These are phyloP conservation scores for Podospora appendiculata DNA, from an alignment of 495 filamentous ascomycete species.

Conservation along the genomic window DNA sequence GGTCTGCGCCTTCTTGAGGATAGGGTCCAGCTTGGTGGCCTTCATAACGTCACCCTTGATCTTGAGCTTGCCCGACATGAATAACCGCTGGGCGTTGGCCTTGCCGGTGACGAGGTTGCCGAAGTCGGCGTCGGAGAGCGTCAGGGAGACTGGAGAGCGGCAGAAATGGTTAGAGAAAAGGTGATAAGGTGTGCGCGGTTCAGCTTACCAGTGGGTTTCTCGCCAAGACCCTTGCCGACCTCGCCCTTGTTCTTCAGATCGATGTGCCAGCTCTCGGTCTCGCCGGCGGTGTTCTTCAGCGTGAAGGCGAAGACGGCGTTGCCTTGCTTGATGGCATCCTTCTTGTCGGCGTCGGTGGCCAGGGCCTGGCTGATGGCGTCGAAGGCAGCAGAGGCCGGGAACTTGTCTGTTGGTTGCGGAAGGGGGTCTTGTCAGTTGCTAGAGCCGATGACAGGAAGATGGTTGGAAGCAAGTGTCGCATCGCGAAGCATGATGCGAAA, in stretches of 20 bases:
- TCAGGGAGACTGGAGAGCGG: slow-evolving; percentile 59
- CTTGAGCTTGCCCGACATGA: slow-evolving; percentile 97
- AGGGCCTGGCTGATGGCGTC: slow-evolving; percentile 78
- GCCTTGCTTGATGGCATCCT: slow-evolving; percentile 80
- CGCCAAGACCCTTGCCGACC: slow-evolving; percentile 68
- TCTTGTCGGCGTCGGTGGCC: slow-evolving; percentile 62
- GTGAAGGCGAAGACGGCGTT: slow-evolving; percentile 86
- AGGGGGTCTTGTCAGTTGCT: slow-evolving; percentile 5
- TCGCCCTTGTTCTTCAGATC: slow-evolving; percentile 86
- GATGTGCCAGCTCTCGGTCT: slow-evolving; percentile 83
- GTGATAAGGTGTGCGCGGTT: background rate
- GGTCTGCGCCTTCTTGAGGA: slow-evolving; percentile 78
- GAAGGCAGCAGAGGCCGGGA: slow-evolving; percentile 87
- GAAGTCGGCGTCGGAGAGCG: slow-evolving; percentile 83
- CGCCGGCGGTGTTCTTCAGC: slow-evolving; percentile 76
- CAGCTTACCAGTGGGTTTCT: slow-evolving; percentile 72
- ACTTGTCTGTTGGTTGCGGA: slow-evolving; percentile 51
- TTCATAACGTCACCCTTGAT: slow-evolving; percentile 98
- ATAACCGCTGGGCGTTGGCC: slow-evolving; percentile 88
- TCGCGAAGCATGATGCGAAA: too few species aligned
- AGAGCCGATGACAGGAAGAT: too few species aligned
- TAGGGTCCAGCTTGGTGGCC: slow-evolving; percentile 92
- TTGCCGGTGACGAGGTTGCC: slow-evolving; percentile 72
- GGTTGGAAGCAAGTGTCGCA: too few species aligned
- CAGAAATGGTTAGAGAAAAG: too few species aligned